Evolutionary conservation across 306 rosid genomes (phyloP), one percentile per base, ranked within the genome.

Genomic region (Casuarina cunninghamiana): DNA sequence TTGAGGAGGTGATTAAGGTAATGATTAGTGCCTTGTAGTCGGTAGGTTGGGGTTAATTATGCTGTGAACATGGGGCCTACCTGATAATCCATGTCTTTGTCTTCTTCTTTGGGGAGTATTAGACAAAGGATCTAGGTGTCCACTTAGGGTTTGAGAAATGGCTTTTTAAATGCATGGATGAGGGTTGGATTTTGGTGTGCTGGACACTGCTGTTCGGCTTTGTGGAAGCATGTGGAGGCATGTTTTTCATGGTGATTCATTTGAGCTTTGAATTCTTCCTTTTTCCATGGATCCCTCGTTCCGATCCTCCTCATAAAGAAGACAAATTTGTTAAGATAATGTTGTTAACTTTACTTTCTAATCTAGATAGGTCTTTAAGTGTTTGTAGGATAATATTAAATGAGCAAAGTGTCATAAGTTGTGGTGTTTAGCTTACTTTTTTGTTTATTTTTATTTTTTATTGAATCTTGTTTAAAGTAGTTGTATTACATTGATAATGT

Each of bases 11-110:
- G 51, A 53, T 66, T 76, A 17, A 42, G 0, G 44, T 50, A 26
- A 44, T 82, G 37, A 58, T 45, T 26, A 26, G 32, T 26, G 67
- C 32, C 26, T 73, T 45, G 73, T 80, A 60, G 53, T 73, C 50
- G 79, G 74, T 69, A 42, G 69, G 41, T 45, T 77, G 63, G 44
- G 72, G 72, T 68, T 69, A 43, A 62, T 53, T 19, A 15, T 19
- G 19, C 45, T 62, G 7, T 15, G 6, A 35, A 54, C 65, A 4
- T 38, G 69, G 84, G 78, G 62, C 12, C 76, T 10, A 50, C 57
- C 19, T 66, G 76, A 83, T 80, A 71, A 76, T 75, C 77, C 57
- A 26, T 71, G 78, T 71, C 79, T 9, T 2, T 80, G 82, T 80
- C 83, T 39, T 49, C 17, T 78, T 43, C 53, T 71, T 49, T 62